These are phyloP conservation scores for Ustilago nuda DNA, from an alignment of 1,284 basidiomycete genomes.

Conservation along the genomic window DNA sequence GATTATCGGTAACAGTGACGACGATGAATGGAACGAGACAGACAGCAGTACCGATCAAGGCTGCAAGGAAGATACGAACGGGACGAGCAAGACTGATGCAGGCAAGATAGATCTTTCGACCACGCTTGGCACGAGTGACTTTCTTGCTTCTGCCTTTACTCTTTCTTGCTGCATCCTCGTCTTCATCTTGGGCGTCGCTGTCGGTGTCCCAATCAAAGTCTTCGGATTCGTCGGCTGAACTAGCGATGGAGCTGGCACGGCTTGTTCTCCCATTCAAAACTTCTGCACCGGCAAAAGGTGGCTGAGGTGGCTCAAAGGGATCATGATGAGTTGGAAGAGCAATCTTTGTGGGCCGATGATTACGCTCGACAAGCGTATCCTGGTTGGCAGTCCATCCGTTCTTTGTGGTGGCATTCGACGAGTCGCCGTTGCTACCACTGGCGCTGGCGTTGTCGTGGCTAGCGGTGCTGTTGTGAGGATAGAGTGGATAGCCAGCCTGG, in stretches of 20 bases:
- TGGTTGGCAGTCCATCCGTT: constrained; percentile 32
- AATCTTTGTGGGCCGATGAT: constrained; percentile 31
- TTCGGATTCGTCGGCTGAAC: constrained; percentile 61
- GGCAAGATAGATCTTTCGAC: constrained; percentile 57
- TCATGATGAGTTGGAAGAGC: constrained; percentile 29
- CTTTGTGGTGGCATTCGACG: constrained; percentile 37
- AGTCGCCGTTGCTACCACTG: constrained; percentile 37
- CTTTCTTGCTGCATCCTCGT: constrained; percentile 17
- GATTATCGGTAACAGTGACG: constrained; percentile 46
- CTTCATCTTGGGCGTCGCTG: constrained; percentile 48
- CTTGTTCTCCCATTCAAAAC: constrained; percentile 24
- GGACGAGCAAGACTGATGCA: constrained; percentile 61
- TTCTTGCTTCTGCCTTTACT: constrained; percentile 30
- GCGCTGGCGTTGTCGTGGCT: constrained; percentile 27
- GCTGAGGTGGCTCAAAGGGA: constrained; percentile 35
- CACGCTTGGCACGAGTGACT: constrained; percentile 52
- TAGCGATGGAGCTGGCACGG: constrained; percentile 46
- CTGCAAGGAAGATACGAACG: constrained; percentile 59
- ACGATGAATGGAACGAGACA: constrained; percentile 64
- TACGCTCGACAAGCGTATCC: constrained; percentile 45
- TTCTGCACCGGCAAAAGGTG: constrained; percentile 42
- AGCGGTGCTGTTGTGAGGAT: neutral
- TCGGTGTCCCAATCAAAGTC: constrained; percentile 66
- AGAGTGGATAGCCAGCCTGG: constrained; percentile 25
- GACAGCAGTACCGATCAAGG: constrained; percentile 59